Conservation (phyloP, 352 stramenopile genomes). For the Paralagenidium karlingii region DNA sequence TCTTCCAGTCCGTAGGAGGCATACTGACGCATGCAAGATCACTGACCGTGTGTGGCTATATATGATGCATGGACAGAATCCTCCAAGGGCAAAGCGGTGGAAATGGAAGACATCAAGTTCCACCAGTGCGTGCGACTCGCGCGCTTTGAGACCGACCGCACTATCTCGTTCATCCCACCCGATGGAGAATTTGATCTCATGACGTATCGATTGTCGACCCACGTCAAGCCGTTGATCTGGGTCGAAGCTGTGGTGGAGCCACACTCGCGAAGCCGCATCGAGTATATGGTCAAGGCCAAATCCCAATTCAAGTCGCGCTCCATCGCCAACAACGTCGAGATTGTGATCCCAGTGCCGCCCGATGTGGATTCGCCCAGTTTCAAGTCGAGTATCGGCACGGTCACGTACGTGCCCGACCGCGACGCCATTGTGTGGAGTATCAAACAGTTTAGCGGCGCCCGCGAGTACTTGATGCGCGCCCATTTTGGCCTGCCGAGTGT, state of each 20-base stretch:
- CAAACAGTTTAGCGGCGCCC: slow-evolving; percentile 98
- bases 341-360: slow-evolving; percentile 97
- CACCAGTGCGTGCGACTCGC: slow-evolving; percentile 98
- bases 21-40: no score
- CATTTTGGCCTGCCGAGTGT: slow-evolving; percentile 98
- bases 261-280: slow-evolving; percentile 93
- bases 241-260: slow-evolving; percentile 97
- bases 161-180: slow-evolving; percentile 99
- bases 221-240: slow-evolving; percentile 99
- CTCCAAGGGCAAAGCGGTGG: slow-evolving; percentile 92
- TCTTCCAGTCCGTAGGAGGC: no score
- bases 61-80: no score
- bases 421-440: slow-evolving; percentile 99
- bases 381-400: slow-evolving; percentile 95
- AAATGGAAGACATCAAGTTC: slow-evolving; percentile 99
- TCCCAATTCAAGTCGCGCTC: slow-evolving; percentile 97
- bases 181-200: slow-evolving; percentile 99
- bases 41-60: no score
- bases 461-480: slow-evolving; percentile 99
- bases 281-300: slow-evolving; percentile 98
- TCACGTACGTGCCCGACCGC: slow-evolving; percentile 97
- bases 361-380: slow-evolving; percentile 99
- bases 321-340: slow-evolving; percentile 99
- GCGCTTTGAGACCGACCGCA: slow-evolving; percentile 99
- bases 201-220: slow-evolving; percentile 96